Percentiles rank a stretch among this genome's conserved stretches.
phyloP scores from a whole-genome alignment of 352 stramenopile genomes.

The Sclerospora graminicola region DNA sequence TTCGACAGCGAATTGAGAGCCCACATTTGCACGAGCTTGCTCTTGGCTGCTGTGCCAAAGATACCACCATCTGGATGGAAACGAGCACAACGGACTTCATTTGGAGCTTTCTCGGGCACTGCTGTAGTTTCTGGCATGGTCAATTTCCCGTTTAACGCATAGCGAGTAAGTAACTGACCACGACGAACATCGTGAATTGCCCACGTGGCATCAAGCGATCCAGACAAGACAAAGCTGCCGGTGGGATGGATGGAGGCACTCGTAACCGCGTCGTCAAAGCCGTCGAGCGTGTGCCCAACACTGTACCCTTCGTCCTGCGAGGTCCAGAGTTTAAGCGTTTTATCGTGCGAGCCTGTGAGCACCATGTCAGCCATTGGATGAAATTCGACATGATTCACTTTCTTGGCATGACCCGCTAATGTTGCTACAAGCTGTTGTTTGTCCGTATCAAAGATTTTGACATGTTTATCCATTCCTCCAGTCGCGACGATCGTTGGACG shows the following conservation, averaged over 20 bases:
- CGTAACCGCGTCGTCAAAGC: conserved; percentile 52
- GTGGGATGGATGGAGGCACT: conserved; percentile 76
- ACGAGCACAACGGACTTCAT: conserved; percentile 30
- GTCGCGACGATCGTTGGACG: conserved; percentile 41
- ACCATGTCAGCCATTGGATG: conserved; percentile 58
- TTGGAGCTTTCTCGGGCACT: conserved; percentile 12
- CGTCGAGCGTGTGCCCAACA: conserved; percentile 45
- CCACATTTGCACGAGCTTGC: conserved; percentile 85
- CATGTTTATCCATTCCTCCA: conserved; percentile 74
- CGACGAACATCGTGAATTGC: conserved; percentile 71
- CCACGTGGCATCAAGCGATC: conserved; percentile 76
- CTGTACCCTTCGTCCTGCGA: conserved; percentile 29
- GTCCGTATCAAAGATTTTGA: conserved; percentile 69
- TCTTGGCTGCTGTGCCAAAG: conserved; percentile 60
- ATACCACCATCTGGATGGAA: conserved; percentile 96
- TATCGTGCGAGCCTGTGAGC: conserved; percentile 63
- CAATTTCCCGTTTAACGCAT: conserved; percentile 35
- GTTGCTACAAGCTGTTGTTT: conserved; percentile 63
- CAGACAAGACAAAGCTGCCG: conserved; percentile 66
- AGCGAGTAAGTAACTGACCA: conserved; percentile 38
- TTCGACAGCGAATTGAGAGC: conserved; percentile 84
- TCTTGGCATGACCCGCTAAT: conserved; percentile 79
- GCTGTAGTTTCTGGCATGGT: conserved; percentile 13
- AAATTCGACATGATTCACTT: conserved; percentile 72
- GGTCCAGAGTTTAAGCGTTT: conserved; percentile 77